Conservation (phyloP, 306 rosid genomes). For the Astragalus glycyphyllos region DNA sequence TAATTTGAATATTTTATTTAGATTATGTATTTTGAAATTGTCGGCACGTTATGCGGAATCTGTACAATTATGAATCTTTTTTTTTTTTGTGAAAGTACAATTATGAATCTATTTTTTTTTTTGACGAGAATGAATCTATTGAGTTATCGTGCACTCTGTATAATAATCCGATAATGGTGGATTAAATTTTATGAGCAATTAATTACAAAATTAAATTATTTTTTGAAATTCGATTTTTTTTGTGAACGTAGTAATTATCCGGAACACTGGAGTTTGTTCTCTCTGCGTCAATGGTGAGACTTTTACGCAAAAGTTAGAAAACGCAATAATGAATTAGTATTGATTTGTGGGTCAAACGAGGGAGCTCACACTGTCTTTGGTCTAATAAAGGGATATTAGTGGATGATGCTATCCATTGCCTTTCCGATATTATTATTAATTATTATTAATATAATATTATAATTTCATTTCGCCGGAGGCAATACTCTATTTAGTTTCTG, state of each 20-base stretch:
- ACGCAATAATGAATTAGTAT: not conserved
- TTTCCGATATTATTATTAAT: not conserved
- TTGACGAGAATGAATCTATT: no score
- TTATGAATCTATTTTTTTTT: no score
- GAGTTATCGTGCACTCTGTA: no score
- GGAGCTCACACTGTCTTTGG: not conserved
- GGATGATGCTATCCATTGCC: not conserved
- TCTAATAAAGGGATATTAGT: conserved; percentile 20
- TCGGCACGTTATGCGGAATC: not conserved
- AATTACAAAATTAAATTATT: not conserved
- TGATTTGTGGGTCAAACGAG: not conserved
- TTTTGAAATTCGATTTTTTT: not conserved
- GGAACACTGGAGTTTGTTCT: not conserved
- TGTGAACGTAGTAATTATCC: not conserved
- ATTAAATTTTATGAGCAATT: not conserved
- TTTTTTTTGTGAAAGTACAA: no score
- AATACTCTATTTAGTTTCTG: no score
- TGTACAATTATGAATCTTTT: not conserved
- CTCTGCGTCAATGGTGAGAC: not conserved
- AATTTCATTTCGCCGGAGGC: no score
- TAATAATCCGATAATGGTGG: not conserved
- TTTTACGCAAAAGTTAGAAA: not conserved
- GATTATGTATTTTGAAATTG: not conserved
- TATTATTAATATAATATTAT: no score
- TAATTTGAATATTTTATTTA: not conserved